phyloP scores from a whole-genome alignment of 2,329 filamentous ascomycete species.

The Aspergillus uvarum region DNA sequence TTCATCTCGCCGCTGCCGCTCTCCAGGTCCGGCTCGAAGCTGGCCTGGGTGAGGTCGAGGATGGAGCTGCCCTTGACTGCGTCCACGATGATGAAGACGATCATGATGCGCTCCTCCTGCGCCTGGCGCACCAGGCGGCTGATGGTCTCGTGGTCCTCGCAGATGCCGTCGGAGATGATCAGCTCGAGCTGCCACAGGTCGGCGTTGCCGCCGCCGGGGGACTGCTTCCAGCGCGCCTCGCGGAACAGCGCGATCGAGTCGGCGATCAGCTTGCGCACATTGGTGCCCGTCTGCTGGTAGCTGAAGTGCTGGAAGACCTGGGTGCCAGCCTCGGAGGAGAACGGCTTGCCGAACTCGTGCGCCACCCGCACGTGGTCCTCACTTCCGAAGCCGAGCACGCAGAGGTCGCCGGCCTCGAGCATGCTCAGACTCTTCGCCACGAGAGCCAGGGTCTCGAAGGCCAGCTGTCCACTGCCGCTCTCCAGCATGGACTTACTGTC shows the following conservation, averaged over 20 bases:
- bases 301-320: conserved; percentile 79
- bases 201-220: conserved; percentile 49
- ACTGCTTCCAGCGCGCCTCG: conserved; percentile 65
- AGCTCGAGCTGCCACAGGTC: conserved; percentile 96
- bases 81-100: conserved; percentile 97
- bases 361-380: conserved; percentile 71
- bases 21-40: conserved; percentile 68
- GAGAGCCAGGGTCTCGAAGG: conserved; percentile 91
- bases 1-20: conserved; percentile 59
- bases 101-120: conserved; percentile 91
- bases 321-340: conserved; percentile 78
- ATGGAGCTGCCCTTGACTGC: conserved; percentile 59
- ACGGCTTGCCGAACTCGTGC: conserved; percentile 80
- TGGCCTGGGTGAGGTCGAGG: conserved; percentile 82
- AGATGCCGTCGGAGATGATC: conserved; percentile 90
- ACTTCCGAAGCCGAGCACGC: conserved; percentile 83
- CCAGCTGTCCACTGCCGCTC: conserved; percentile 70
- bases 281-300: conserved; percentile 82
- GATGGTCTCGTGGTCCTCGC: conserved; percentile 83
- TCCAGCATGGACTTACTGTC: conserved; percentile 95
- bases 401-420: conserved; percentile 93
- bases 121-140: conserved; percentile 80
- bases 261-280: conserved; percentile 75
- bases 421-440: conserved; percentile 83
- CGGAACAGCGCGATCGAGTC: conserved; percentile 80